Evolutionary conservation across 2,329 filamentous ascomycete species (phyloP).

Genomic region (Pseudogymnoascus sp.): DNA sequence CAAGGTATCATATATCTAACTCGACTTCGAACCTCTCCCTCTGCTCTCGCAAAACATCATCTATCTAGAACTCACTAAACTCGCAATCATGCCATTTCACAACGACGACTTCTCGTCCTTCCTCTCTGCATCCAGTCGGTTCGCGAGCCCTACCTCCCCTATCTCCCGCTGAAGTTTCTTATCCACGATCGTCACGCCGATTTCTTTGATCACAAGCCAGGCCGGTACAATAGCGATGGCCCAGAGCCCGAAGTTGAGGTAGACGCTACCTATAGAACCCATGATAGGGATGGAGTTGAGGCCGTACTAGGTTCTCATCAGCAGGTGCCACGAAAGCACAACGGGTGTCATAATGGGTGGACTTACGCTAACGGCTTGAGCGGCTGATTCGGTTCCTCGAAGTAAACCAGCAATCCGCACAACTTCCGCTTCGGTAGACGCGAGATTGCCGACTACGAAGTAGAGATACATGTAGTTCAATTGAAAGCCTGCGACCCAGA

Average conservation of each 20-base stretch:
- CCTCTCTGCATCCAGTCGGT: neutral
- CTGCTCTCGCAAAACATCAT: neutral
- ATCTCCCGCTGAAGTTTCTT: slow-evolving; percentile 22
- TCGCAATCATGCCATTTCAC: neutral
- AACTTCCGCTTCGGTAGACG: slow-evolving; percentile 53
- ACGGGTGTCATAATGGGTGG: neutral
- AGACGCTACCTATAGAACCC: slow-evolving; percentile 58
- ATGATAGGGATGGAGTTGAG: slow-evolving; percentile 55
- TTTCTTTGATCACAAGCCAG: slow-evolving; percentile 52
- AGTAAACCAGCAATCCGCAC: slow-evolving; percentile 62
- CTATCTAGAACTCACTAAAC: neutral
- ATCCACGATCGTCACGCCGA: slow-evolving; percentile 22
- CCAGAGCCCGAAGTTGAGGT: slow-evolving; percentile 66
- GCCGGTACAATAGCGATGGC: slow-evolving; percentile 55
- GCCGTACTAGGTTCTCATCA: slow-evolving; percentile 44
- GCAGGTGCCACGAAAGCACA: neutral
- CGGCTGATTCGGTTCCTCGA: slow-evolving; percentile 64
- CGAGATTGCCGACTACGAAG: slow-evolving; percentile 62
- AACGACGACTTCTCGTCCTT: neutral
- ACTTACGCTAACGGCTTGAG: slow-evolving; percentile 59
- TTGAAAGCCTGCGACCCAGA: slow-evolving; percentile 62
- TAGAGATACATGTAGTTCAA: slow-evolving; percentile 64
- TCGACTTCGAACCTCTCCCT: neutral
- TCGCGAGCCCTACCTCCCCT: neutral
- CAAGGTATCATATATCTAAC: neutral